Percentiles rank a stretch among this genome's conserved stretches.
These are phyloP conservation scores for Epithele typhae DNA, from an alignment of 768 basidiomycete genomes.

Conservation along the genomic window DNA sequence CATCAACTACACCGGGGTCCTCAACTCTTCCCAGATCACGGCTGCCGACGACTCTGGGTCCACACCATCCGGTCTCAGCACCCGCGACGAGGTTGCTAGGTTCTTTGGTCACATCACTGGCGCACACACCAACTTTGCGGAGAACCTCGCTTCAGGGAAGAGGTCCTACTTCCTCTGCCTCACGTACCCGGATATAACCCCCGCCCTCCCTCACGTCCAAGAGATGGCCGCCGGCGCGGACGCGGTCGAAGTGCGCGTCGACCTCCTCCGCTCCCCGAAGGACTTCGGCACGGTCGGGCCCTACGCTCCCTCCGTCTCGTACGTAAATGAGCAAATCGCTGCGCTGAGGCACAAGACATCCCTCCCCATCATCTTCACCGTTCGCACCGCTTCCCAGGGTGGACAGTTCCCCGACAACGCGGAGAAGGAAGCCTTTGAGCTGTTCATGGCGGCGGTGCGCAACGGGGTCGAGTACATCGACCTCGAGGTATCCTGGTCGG, in stretches of 20 bases:
- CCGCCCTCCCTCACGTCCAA: conserved; percentile 63
- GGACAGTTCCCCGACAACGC: conserved; percentile 85
- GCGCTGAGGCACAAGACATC: conserved; percentile 70
- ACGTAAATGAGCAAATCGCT: conserved; percentile 79
- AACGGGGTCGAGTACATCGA: conserved; percentile 92
- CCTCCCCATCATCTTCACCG: conserved; percentile 90
- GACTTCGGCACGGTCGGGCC: conserved; percentile 44
- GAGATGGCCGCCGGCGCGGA: conserved; percentile 81
- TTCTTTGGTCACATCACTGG: conserved; percentile 92
- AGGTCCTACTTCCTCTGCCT: conserved; percentile 92
- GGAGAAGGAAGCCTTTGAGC: conserved; percentile 63
- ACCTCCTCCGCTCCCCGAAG: conserved; percentile 62
- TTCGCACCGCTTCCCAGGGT: conserved; percentile 84
- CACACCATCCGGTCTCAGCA: conserved; percentile 29
- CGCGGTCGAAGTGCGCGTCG: conserved; percentile 91
- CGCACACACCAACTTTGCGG: conserved; percentile 55
- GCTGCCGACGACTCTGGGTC: conserved; percentile 10
- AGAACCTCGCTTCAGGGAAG: conserved; percentile 45
- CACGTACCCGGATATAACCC: conserved; percentile 84
- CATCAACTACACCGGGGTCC: conserved; percentile 58
- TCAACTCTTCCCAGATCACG: conserved; percentile 4
- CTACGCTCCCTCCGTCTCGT: conserved; percentile 60
- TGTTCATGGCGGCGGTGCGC: conserved; percentile 75
- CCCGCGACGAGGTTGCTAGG: conserved; percentile 60
- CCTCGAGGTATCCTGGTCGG: conserved; percentile 77